A percentile compares a stretch with the other conserved stretches of the same genome.
phyloP scores from a whole-genome alignment of 352 stramenopile species.

The Plasmopara muralis region DNA sequence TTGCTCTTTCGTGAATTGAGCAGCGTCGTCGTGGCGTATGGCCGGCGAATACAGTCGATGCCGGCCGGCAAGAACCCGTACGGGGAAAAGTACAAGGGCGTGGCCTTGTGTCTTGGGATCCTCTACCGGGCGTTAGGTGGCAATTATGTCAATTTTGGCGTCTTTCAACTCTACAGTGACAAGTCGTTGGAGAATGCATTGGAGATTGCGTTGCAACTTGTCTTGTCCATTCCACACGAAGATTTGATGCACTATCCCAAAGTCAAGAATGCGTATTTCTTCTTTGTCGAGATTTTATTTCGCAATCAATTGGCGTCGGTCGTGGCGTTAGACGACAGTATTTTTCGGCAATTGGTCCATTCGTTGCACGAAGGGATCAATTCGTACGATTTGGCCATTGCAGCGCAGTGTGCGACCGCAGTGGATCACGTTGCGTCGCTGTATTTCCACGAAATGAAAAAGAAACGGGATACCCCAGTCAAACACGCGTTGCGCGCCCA shows the following conservation, averaged over 20 bases:
- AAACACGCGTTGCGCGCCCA: slow-evolving; percentile 91
- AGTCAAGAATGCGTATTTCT: slow-evolving; percentile 97
- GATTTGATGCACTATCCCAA: slow-evolving; percentile 97
- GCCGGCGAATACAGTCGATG: slow-evolving; percentile 77
- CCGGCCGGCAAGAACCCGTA: slow-evolving; percentile 89
- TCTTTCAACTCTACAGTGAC: slow-evolving; percentile 99
- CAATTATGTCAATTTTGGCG: slow-evolving; percentile 99
- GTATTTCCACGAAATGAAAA: slow-evolving; percentile 96
- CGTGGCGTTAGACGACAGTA: slow-evolving; percentile 86
- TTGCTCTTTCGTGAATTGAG: slow-evolving; percentile 96
- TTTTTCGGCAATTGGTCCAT: slow-evolving; percentile 96
- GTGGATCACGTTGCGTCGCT: slow-evolving; percentile 91
- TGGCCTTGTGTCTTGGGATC: slow-evolving; percentile 91
- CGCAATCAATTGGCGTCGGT: slow-evolving; percentile 95
- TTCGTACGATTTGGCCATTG: slow-evolving; percentile 89
- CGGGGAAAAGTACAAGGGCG: slow-evolving; percentile 97
- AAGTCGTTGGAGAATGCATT: slow-evolving; percentile 90
- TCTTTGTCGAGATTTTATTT: slow-evolving; percentile 98
- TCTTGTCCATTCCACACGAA: slow-evolving; percentile 92
- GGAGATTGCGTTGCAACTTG: slow-evolving; percentile 92
- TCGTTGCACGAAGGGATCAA: slow-evolving; percentile 87
- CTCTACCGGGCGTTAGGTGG: slow-evolving; percentile 81
- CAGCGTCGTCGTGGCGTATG: slow-evolving; percentile 94
- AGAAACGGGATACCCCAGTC: slow-evolving; percentile 93
- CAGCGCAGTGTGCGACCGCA: slow-evolving; percentile 91